Conservation (phyloP, 495 filamentous ascomycete species). For the Lepidopterella palustris region DNA sequence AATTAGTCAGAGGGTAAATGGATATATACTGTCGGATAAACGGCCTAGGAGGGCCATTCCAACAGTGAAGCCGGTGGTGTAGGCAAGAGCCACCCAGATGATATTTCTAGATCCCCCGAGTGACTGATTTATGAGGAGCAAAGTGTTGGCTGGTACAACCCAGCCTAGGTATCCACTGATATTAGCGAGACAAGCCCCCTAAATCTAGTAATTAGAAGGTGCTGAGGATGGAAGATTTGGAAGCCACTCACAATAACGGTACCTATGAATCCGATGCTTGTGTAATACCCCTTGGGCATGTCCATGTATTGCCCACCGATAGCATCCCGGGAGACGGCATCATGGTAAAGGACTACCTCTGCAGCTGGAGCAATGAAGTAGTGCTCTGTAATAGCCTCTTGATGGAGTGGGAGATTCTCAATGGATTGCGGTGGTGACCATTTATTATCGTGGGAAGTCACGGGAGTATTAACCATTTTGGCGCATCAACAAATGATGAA, state of each 20-base stretch:
- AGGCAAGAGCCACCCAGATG: slow-evolving; percentile 20
- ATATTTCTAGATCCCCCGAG: slow-evolving; percentile 29
- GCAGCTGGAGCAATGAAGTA: no score
- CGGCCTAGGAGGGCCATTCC: slow-evolving; percentile 42
- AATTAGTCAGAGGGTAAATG: no score
- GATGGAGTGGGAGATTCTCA: no score
- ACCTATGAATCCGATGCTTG: slow-evolving; percentile 15
- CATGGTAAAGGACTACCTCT: slow-evolving; percentile 16
- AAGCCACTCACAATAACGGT: slow-evolving; percentile 14
- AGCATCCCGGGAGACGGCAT: slow-evolving; percentile 14
- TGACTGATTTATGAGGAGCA: slow-evolving; percentile 28
- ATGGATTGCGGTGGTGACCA: no score
- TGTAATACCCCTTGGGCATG: slow-evolving; percentile 16
- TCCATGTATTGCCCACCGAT: slow-evolving; percentile 13
- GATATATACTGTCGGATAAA: slow-evolving; percentile 46
- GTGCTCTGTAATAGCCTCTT: no score
- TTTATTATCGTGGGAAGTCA: no score
- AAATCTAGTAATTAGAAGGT: neutral
- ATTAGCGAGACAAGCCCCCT: slow-evolving; percentile 28
- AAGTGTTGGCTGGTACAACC: slow-evolving; percentile 31
- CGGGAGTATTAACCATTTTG: no score
- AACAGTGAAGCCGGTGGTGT: slow-evolving; percentile 28
- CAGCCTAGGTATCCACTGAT: slow-evolving; percentile 32
- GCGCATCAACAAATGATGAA: no score
- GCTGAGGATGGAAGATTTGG: neutral